These are phyloP conservation scores for Microcera coccophila DNA, from an alignment of 2,329 filamentous ascomycete species.

Conservation along the genomic window DNA sequence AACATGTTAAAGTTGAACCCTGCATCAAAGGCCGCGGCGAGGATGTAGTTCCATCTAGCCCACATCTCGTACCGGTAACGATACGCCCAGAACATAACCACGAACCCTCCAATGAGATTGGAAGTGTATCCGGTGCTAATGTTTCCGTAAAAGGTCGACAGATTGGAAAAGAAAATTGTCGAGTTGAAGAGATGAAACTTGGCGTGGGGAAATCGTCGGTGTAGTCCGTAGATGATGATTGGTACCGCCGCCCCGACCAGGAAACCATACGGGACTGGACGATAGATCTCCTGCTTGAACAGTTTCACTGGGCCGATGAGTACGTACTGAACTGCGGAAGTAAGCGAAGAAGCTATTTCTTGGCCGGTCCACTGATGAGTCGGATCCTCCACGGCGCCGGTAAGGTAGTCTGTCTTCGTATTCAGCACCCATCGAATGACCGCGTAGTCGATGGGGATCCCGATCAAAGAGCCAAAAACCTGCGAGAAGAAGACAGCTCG, in stretches of 20 bases:
- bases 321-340: slow-evolving; percentile 57
- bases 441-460: slow-evolving; percentile 58
- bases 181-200: slow-evolving; percentile 58
- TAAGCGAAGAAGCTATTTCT: slow-evolving; percentile 46
- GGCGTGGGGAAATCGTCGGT: slow-evolving; percentile 49
- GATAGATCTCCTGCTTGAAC: slow-evolving; percentile 46
- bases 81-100: slow-evolving; percentile 58
- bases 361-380: slow-evolving; percentile 61
- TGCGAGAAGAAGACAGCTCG: slow-evolving; percentile 58
- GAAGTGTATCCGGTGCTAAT: slow-evolving; percentile 57
- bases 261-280: slow-evolving; percentile 50
- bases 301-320: slow-evolving; percentile 45
- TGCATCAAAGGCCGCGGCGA: slow-evolving; percentile 59
- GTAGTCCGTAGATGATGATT: slow-evolving; percentile 46
- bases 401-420: slow-evolving; percentile 53
- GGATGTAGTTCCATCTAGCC: slow-evolving; percentile 58
- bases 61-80: slow-evolving; percentile 53
- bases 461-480: slow-evolving; percentile 55
- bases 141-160: slow-evolving; percentile 58
- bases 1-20: slow-evolving; percentile 61
- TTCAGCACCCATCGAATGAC: slow-evolving; percentile 58
- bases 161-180: slow-evolving; percentile 57
- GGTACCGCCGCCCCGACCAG: slow-evolving; percentile 47
- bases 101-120: slow-evolving; percentile 55
- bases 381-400: slow-evolving; percentile 48